Conservation (phyloP, 257 asterid genomes). For the Vinca minor region DNA sequence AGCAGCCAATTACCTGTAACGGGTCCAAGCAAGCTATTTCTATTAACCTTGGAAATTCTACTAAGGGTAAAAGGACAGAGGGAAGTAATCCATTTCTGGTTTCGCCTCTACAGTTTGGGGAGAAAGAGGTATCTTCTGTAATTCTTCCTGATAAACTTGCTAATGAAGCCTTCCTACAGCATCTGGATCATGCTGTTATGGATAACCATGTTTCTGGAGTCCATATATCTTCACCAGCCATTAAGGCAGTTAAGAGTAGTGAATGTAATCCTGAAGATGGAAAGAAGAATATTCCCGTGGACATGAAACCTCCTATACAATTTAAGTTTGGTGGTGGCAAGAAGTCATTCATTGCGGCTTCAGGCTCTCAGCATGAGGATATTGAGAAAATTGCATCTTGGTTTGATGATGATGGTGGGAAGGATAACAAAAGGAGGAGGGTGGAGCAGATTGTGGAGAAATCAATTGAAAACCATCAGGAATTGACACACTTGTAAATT, state of each 20-base stretch:
- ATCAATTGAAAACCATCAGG: too few relatives aligned
- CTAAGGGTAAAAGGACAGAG: conserved; percentile 32
- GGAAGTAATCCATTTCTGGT: conserved; percentile 63
- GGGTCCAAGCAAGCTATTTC: conserved; percentile 37
- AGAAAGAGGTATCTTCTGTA: conserved; percentile 47
- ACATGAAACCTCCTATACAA: conserved; percentile 44
- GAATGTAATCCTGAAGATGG: conserved; percentile 34
- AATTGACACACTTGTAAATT: conserved; percentile 47
- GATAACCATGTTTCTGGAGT: conserved; percentile 24
- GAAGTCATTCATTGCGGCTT: conserved; percentile 28
- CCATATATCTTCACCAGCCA: conserved; percentile 34
- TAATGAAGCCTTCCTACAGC: conserved; percentile 27
- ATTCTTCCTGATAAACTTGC: conserved; percentile 40
- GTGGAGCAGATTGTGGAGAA: too few relatives aligned
- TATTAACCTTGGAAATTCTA: conserved; percentile 32
- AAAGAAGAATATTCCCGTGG: conserved; percentile 29
- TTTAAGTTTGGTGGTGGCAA: conserved; percentile 39
- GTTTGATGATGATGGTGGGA: conserved; percentile 38
- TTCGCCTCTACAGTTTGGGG: conserved; percentile 53
- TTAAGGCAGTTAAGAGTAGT: conserved; percentile 27
- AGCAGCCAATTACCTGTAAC: conserved; percentile 30
- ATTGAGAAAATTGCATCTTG: conserved; percentile 25
- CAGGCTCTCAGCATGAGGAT: conserved; percentile 28
- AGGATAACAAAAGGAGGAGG: conserved; percentile 34
- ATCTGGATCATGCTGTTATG: conserved; percentile 22